These are phyloP conservation scores for Populus trichocarpa DNA, from an alignment of 441 rosid genomes.

Conservation along the genomic window DNA sequence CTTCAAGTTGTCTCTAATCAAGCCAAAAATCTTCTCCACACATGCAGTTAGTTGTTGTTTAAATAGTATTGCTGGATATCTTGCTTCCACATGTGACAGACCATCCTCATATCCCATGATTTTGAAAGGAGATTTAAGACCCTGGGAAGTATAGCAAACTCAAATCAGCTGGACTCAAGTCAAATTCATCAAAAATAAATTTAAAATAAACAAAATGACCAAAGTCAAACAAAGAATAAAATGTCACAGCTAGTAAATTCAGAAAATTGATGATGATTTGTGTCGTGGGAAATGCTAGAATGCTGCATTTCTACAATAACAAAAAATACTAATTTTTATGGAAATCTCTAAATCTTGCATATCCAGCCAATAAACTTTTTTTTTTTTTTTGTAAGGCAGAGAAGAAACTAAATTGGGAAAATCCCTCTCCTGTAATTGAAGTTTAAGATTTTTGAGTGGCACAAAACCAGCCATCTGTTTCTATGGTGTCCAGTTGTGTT, in stretches of 20 bases:
- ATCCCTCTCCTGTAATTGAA: neutral
- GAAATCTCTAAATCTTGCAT: neutral
- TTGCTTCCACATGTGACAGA: conserved; percentile 77
- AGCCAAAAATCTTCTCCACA: conserved; percentile 97
- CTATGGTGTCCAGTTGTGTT: neutral
- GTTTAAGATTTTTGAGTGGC: neutral
- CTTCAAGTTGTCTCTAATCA: conserved; percentile 94
- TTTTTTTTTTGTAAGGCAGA: no score
- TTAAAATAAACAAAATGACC: neutral
- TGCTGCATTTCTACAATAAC: neutral
- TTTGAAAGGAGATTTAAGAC: conserved; percentile 81
- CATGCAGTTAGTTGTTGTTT: conserved; percentile 98
- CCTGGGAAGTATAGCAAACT: conserved; percentile 38
- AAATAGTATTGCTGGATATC: conserved; percentile 91
- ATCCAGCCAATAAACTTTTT: neutral
- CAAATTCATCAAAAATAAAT: neutral
- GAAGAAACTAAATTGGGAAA: neutral
- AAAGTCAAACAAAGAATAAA: neutral
- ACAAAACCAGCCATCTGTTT: neutral
- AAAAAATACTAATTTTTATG: neutral
- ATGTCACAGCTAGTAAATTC: neutral
- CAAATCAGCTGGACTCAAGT: conserved; percentile 1
- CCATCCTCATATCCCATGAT: conserved; percentile 72
- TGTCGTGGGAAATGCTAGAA: neutral
- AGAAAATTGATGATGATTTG: neutral